A percentile compares a stretch with the other conserved stretches of the same genome.
Conservation (phyloP, 805 yeast genomes). For the Pichia nakasei region DNA sequence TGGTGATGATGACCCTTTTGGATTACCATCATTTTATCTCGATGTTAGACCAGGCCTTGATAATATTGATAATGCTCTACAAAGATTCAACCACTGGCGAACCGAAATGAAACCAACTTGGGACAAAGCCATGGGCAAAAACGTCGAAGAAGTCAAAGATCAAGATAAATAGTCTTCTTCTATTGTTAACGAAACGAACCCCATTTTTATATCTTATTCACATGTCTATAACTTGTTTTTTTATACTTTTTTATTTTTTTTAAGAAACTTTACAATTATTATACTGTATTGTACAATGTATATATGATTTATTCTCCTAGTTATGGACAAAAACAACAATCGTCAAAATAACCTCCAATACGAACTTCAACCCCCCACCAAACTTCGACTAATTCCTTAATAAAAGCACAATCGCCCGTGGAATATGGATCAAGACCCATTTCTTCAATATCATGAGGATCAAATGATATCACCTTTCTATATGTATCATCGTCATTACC, state of each 20-base stretch:
- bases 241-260: too few species aligned
- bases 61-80: conserved; percentile 48
- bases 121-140: conserved; percentile 62
- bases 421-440: conserved; percentile 55
- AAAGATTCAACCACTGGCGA: conserved; percentile 58
- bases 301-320: too few species aligned
- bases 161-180: not conserved
- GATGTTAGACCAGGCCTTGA: conserved; percentile 97
- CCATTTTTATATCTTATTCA: not conserved
- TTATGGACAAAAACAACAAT: conserved; percentile 22
- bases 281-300: too few species aligned
- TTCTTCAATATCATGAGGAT: conserved; percentile 36
- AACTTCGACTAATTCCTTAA: conserved; percentile 31
- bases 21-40: conserved; percentile 83
- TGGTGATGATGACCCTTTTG: conserved; percentile 87
- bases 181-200: too few species aligned
- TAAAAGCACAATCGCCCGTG: conserved; percentile 35
- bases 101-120: conserved; percentile 45
- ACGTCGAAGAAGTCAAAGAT: conserved; percentile 12
- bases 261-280: too few species aligned
- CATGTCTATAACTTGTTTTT: not conserved
- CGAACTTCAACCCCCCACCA: conserved; percentile 42
- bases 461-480: not conserved
- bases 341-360: conserved; percentile 29
- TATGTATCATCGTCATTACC: conserved; percentile 18